Evolutionary conservation across 2,329 filamentous ascomycete genomes (phyloP).

Genomic region (Calonectria henricotiae): DNA sequence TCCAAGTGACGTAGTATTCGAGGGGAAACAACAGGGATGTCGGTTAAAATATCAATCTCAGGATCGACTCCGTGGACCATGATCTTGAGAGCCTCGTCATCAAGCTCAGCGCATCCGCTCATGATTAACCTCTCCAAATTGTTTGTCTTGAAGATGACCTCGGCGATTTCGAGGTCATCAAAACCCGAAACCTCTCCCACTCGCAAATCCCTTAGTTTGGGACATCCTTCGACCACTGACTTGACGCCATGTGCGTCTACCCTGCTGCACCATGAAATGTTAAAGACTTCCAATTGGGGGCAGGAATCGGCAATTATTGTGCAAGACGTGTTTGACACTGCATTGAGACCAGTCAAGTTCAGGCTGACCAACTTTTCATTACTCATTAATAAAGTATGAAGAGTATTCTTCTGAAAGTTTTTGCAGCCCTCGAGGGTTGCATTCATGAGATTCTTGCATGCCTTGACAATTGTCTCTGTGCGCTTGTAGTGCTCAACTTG

Average conservation of each 20-base stretch:
- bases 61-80: conserved; percentile 85
- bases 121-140: conserved; percentile 87
- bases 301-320: conserved; percentile 88
- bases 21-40: conserved; percentile 81
- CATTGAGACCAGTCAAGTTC: conserved; percentile 86
- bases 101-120: conserved; percentile 84
- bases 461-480: conserved; percentile 83
- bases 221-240: conserved; percentile 81
- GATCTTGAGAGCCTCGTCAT: conserved; percentile 79
- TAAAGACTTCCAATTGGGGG: conserved; percentile 85
- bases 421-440: conserved; percentile 92
- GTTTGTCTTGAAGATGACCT: conserved; percentile 84
- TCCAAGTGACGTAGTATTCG: conserved; percentile 89
- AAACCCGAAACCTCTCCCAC: conserved; percentile 88
- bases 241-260: conserved; percentile 85
- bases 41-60: conserved; percentile 86
- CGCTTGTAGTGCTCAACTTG: conserved; percentile 89
- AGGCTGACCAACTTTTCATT: conserved; percentile 87
- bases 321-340: conserved; percentile 88
- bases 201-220: conserved; percentile 82
- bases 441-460: conserved; percentile 89
- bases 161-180: conserved; percentile 80
- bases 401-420: conserved; percentile 84
- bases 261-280: conserved; percentile 94
- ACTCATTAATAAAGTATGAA: conserved; percentile 82